Conservation (phyloP, 2,329 filamentous ascomycete species). For the Chaetomium strumarium region DNA sequence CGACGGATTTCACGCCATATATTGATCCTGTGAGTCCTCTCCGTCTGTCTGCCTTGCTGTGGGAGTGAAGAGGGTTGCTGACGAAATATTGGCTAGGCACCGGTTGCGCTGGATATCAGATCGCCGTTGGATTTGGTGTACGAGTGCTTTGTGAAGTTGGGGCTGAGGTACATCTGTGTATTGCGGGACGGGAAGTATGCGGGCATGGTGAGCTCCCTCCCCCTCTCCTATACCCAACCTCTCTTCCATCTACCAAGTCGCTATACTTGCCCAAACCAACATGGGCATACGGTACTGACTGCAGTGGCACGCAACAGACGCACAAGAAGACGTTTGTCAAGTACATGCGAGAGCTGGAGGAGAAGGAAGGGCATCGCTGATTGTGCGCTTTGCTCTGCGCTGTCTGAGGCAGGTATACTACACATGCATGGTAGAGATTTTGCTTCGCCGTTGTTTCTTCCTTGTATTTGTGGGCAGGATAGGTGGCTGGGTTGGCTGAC, state of each 20-base stretch:
- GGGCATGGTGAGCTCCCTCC: conserved; percentile 62
- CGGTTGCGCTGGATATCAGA: conserved; percentile 78
- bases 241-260: background rate
- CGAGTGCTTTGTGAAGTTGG: conserved; percentile 92
- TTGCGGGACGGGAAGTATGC: conserved; percentile 77
- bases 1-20: conserved; percentile 81
- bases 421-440: too few species aligned
- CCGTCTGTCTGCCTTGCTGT: background rate
- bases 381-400: too few species aligned
- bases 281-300: background rate
- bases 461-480: too few species aligned
- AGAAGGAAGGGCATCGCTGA: conserved; percentile 29
- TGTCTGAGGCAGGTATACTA: too few species aligned
- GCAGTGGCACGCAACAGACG: conserved; percentile 40
- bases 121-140: conserved; percentile 94
- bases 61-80: background rate
- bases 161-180: conserved; percentile 87
- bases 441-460: too few species aligned
- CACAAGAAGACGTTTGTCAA: conserved; percentile 98
- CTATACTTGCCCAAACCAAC: background rate
- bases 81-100: conserved; percentile 44
- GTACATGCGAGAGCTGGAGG: conserved; percentile 80
- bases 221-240: background rate
- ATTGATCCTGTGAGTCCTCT: conserved; percentile 68
- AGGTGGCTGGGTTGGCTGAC: too few species aligned